These are phyloP conservation scores for Prillingera fragicola DNA, from an alignment of 1,284 basidiomycete species.

Conservation along the genomic window DNA sequence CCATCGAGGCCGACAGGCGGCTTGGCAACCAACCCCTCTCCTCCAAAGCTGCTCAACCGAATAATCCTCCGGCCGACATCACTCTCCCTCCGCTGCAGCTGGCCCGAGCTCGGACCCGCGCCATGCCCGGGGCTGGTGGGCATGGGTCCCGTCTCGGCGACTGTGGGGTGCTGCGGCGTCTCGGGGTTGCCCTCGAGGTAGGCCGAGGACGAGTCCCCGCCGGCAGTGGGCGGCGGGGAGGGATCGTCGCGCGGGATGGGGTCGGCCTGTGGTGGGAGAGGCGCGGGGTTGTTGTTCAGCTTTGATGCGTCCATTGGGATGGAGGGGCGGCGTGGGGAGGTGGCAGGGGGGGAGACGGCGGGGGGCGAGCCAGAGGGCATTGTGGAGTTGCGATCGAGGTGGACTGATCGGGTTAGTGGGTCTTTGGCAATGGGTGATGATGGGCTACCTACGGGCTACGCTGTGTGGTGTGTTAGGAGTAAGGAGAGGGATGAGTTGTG, in stretches of 20 bases:
- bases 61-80: conserved; percentile 29
- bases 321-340: conserved; percentile 13
- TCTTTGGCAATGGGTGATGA: too few relatives aligned
- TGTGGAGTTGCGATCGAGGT: too few relatives aligned
- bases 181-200: conserved; percentile 26
- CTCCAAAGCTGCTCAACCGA: conserved; percentile 40
- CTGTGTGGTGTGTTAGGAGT: too few relatives aligned
- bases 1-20: conserved; percentile 17
- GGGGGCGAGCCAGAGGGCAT: too few relatives aligned
- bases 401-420: too few relatives aligned
- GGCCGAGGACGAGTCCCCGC: conserved; percentile 16
- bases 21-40: conserved; percentile 37
- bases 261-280: conserved; percentile 12
- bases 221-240: conserved; percentile 4
- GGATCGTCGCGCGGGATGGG: conserved; percentile 6
- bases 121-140: conserved; percentile 17
- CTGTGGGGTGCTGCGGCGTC: conserved; percentile 28
- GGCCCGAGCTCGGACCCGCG: conserved; percentile 28
- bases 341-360: too few relatives aligned
- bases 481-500: too few relatives aligned
- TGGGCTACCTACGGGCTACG: too few relatives aligned
- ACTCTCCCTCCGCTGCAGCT: conserved; percentile 35
- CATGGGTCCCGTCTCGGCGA: conserved; percentile 41
- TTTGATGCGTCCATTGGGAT: conserved; percentile 39
- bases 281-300: conserved; percentile 38